Percentiles rank a stretch among this genome's conserved stretches.
These are phyloP conservation scores for Phytophthora fragariae DNA, from an alignment of 352 stramenopile genomes.

Conservation along the genomic window DNA sequence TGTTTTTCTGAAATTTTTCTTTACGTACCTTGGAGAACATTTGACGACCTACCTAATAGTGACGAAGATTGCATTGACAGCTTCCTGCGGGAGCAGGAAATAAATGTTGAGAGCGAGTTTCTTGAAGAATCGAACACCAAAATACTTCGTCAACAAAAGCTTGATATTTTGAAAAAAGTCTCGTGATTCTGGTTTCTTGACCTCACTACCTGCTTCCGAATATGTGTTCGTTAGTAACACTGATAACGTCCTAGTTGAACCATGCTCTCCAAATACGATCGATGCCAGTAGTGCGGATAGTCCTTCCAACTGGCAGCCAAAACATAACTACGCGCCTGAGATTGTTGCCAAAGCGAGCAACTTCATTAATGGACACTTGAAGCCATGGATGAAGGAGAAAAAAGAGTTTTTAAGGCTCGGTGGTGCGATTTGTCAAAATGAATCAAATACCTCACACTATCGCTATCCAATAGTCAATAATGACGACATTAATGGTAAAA, in stretches of 20 bases:
- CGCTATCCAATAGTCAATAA: slow-evolving; percentile 4
- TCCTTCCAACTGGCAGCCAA: too few species aligned
- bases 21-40: neutral
- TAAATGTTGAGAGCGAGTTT: neutral
- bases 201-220: neutral
- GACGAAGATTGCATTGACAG: slow-evolving; percentile 9
- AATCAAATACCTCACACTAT: too few species aligned
- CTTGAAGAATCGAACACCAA: neutral
- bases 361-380: too few species aligned
- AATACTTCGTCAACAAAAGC: too few species aligned
- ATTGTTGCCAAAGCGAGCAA: too few species aligned
- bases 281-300: too few species aligned
- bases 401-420: too few species aligned
- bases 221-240: neutral
- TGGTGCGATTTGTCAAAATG: too few species aligned
- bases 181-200: neutral
- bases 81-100: neutral
- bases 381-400: too few species aligned
- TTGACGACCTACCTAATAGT: neutral
- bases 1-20: slow-evolving; percentile 20
- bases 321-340: too few species aligned
- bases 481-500: neutral
- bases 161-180: neutral
- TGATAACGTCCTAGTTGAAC: too few species aligned
- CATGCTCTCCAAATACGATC: too few species aligned